phyloP scores from a whole-genome alignment of 2,329 filamentous ascomycete genomes.

The Mycocentrospora acerina region DNA sequence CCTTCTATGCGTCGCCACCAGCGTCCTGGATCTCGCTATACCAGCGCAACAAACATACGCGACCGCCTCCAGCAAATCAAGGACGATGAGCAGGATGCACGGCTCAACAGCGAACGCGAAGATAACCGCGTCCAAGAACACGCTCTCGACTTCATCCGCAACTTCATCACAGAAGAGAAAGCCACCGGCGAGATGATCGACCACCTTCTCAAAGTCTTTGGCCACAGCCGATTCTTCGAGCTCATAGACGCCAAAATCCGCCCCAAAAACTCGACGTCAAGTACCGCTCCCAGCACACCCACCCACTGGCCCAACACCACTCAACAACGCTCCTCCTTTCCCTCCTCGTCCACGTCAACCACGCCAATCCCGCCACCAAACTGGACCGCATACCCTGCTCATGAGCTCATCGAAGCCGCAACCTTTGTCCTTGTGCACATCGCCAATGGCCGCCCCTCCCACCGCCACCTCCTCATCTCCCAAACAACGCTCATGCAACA shows the following conservation, averaged over 20 bases:
- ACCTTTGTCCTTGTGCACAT: slow-evolving; percentile 86
- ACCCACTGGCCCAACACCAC: slow-evolving; percentile 62
- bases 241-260: slow-evolving; percentile 78
- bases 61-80: slow-evolving; percentile 50
- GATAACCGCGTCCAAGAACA: slow-evolving; percentile 89
- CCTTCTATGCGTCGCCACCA: slow-evolving; percentile 43
- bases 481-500: slow-evolving; percentile 75
- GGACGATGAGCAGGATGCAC: slow-evolving; percentile 68
- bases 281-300: slow-evolving; percentile 15
- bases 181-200: slow-evolving; percentile 73
- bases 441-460: slow-evolving; percentile 75
- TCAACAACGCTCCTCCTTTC: slow-evolving; percentile 55
- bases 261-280: slow-evolving; percentile 40
- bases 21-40: slow-evolving; percentile 38
- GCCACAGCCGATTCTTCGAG: slow-evolving; percentile 75
- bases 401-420: slow-evolving; percentile 73
- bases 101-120: slow-evolving; percentile 69
- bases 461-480: slow-evolving; percentile 66
- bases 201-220: slow-evolving; percentile 73
- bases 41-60: slow-evolving; percentile 36
- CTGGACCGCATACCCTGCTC: slow-evolving; percentile 34
- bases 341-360: slow-evolving; percentile 26
- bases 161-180: slow-evolving; percentile 71
- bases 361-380: slow-evolving; percentile 45
- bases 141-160: slow-evolving; percentile 83